Evolutionary conservation across 2,329 filamentous ascomycete genomes (phyloP).

Genomic region (Fusarium citri): DNA sequence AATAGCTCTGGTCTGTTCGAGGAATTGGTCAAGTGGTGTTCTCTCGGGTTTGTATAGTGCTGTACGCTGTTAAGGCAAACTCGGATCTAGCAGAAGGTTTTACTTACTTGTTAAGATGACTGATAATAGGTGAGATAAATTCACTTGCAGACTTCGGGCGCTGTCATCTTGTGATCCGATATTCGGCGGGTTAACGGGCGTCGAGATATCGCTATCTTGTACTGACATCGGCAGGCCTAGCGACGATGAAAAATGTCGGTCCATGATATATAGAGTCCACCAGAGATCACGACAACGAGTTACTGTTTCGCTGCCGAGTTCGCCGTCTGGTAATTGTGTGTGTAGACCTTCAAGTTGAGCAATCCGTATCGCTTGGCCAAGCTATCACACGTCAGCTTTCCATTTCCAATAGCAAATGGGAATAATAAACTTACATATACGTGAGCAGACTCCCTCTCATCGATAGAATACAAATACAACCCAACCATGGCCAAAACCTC

Average conservation of each 20-base stretch:
- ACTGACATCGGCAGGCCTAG: conserved; percentile 53
- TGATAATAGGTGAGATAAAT: conserved; percentile 51
- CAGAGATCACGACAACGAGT: conserved; percentile 53
- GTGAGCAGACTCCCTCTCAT: conserved; percentile 51
- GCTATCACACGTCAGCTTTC: conserved; percentile 35
- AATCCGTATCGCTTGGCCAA: conserved; percentile 55
- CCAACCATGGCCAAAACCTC: conserved; percentile 52
- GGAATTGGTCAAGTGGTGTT: conserved; percentile 50
- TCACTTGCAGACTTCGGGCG: conserved; percentile 51
- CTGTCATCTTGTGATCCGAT: conserved; percentile 46
- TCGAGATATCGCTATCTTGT: conserved; percentile 55
- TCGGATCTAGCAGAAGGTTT: fast-evolving
- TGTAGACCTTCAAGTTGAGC: conserved; percentile 57
- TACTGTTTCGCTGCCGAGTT: conserved; percentile 49
- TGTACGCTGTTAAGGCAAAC: conserved; percentile 16
- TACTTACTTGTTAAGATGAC: conserved; percentile 52
- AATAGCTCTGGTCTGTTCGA: conserved; percentile 52
- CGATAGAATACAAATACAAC: conserved; percentile 54
- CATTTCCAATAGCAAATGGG: too few relatives aligned
- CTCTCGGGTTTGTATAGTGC: conserved; percentile 53
- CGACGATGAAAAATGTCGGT: conserved; percentile 55
- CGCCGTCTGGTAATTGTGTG: conserved; percentile 53
- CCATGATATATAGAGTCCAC: conserved; percentile 57
- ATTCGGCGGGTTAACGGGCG: conserved; percentile 46
- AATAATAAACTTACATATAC: conserved; percentile 40